phyloP scores from a whole-genome alignment of 164 flowering plant species.

The Aristolochia californica region DNA sequence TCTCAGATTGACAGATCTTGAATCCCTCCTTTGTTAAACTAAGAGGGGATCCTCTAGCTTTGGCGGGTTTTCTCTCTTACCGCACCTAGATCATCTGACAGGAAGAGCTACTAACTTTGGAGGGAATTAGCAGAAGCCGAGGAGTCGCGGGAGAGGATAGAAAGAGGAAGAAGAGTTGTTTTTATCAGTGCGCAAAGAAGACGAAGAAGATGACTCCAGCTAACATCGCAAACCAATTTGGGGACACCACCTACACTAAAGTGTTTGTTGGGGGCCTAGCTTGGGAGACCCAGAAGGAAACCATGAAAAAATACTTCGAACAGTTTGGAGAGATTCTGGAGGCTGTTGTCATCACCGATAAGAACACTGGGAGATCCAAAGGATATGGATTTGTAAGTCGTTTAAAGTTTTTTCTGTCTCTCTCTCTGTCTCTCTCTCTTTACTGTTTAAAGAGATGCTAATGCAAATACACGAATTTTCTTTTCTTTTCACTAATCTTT shows the following conservation, averaged over 20 bases:
- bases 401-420: not conserved
- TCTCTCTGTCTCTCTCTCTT: not conserved
- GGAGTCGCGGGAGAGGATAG: not conserved
- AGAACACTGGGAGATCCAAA: conserved; percentile 87
- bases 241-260: conserved; percentile 90
- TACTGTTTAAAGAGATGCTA: no score
- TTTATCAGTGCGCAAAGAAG: conserved; percentile 2
- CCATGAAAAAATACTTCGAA: conserved; percentile 82
- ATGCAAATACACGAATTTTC: not conserved
- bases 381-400: conserved; percentile 90
- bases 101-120: conserved; percentile 12
- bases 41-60: conserved; percentile 10
- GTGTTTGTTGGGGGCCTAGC: conserved; percentile 96
- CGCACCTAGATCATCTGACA: no score
- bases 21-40: conserved; percentile 3
- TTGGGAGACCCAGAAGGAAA: conserved; percentile 90
- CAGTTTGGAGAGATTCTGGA: conserved; percentile 94
- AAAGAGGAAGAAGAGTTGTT: not conserved
- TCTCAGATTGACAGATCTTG: conserved; percentile 19
- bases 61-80: conserved; percentile 6
- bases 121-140: not conserved
- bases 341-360: conserved; percentile 91
- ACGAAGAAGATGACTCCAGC: conserved; percentile 36
- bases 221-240: conserved; percentile 46
- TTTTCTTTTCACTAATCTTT: not conserved